Conservation (phyloP, 2,329 filamentous ascomycete genomes). For the Calonectria hongkongensis region DNA sequence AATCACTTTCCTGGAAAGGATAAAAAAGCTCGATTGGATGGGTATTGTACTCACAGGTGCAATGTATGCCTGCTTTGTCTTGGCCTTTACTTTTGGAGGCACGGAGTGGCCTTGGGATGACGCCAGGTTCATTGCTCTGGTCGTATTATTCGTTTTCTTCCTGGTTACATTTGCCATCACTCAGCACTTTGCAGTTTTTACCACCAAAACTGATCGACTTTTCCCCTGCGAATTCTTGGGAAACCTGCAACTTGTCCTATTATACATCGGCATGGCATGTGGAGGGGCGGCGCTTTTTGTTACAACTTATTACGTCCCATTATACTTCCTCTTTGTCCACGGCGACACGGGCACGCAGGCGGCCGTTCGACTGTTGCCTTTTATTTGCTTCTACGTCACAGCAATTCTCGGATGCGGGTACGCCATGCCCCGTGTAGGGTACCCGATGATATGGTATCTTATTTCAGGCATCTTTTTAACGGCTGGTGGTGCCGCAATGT, state of each 20-base stretch:
- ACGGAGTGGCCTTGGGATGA: conserved; percentile 67
- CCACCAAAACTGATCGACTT: conserved; percentile 57
- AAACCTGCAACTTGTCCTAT: conserved; percentile 50
- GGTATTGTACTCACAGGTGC: conserved; percentile 66
- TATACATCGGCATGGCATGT: conserved; percentile 44
- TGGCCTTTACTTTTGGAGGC: conserved; percentile 71
- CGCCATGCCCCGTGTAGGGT: conserved; percentile 41
- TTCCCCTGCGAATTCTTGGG: conserved; percentile 56
- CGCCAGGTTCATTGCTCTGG: conserved; percentile 65
- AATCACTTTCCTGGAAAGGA: conserved; percentile 51
- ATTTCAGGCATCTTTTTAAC: conserved; percentile 37
- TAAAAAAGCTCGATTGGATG: conserved; percentile 65
- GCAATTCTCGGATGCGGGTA: conserved; percentile 42
- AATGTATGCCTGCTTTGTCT: conserved; percentile 62
- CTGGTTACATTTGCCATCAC: conserved; percentile 58
- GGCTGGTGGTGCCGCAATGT: conserved; percentile 35
- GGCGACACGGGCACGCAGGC: conserved; percentile 45
- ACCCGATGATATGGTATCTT: conserved; percentile 38
- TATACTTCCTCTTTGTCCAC: conserved; percentile 49
- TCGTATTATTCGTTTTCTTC: conserved; percentile 64
- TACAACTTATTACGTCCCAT: conserved; percentile 42
- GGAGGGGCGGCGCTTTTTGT: conserved; percentile 41
- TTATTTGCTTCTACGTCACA: conserved; percentile 44
- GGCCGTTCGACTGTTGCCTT: conserved; percentile 47
- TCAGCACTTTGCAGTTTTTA: conserved; percentile 63